Evolutionary conservation across 108 stramenopile genomes (phyloP), one percentile per base, ranked within the genome.

Genomic region (Cyclotella baltica): DNA sequence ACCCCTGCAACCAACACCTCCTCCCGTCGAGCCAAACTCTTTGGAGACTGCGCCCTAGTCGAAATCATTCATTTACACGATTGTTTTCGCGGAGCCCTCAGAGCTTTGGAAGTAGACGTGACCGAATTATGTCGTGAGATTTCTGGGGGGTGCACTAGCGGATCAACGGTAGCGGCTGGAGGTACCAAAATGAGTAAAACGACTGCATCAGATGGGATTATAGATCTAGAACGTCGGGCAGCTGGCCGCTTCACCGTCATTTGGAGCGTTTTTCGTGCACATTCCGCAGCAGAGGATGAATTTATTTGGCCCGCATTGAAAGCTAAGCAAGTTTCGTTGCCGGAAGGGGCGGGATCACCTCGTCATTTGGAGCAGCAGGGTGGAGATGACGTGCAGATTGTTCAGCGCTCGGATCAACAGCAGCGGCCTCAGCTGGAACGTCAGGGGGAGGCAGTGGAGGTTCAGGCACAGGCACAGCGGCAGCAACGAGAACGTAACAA

Each of bases 261-360:
- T 63, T 96, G 96, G 93, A 87, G 84, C 38, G 97, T 98, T 34
- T 98, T 98, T 75, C 93, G 92, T 29, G 95, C 96, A 19, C 97
- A 98, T 83, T 92, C 90, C n/a, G 88, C 93, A 5, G 97, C 97
- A 16, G 97, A 98, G 72, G 97, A 98, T 80, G 96, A 98, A 72
- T 93, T 96, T 53, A 98, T 98, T 61, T 98, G 97, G 97, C 97
- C 97, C 1, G 93, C 93, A n/a, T 73, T 98, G 62, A 77, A 85
- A 66, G 63, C 66, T 31, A 96, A 96, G 72, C 90, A 87, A 62
- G 81, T 79, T 20, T 74, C 55, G 0, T 48, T 70, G 36, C 81
- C 81, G 5, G 46, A 63, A 28, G 65, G 62, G 22, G 31, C 31
- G 11, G 13, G 30, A 1, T 30, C 47, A 9, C 67, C 27, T 4